A percentile compares a stretch with the other conserved stretches of the same genome.
Conservation (phyloP, 1,284 basidiomycete species). For the Flammula alnicola region DNA sequence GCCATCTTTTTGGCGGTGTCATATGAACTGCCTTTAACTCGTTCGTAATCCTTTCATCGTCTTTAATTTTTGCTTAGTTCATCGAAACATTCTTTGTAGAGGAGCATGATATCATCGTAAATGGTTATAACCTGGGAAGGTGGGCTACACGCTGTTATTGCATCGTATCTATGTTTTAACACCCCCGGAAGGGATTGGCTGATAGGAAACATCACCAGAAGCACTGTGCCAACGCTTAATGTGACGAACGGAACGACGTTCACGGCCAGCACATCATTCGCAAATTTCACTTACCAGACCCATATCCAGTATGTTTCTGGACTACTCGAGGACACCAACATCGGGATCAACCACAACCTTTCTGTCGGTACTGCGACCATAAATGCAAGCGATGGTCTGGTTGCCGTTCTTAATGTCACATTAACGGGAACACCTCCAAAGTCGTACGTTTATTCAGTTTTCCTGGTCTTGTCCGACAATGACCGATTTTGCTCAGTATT, state of each 20-base stretch:
- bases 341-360: conserved; percentile 79
- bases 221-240: conserved; percentile 53
- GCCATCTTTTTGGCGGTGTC: conserved; percentile 87
- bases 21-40: conserved; percentile 68
- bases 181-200: conserved; percentile 68
- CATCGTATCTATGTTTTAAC: not conserved
- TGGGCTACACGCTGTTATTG: conserved; percentile 20
- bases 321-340: conserved; percentile 67
- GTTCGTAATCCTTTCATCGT: conserved; percentile 38
- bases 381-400: conserved; percentile 83
- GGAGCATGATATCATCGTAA: conserved; percentile 47
- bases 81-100: conserved; percentile 26
- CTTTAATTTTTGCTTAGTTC: conserved; percentile 3
- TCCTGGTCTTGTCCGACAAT: not conserved
- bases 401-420: conserved; percentile 81
- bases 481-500: conserved; percentile 4
- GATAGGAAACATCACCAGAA: conserved; percentile 76
- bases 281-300: conserved; percentile 74
- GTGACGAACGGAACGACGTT: conserved; percentile 65
- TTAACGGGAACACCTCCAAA: conserved; percentile 52
- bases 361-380: conserved; percentile 62
- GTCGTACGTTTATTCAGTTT: conserved; percentile 21
- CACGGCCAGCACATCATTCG: conserved; percentile 57
- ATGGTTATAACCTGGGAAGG: conserved; percentile 55
- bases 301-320: conserved; percentile 71